phyloP scores from a whole-genome alignment of 2,329 filamentous ascomycete species.

The Colletotrichum orchidophilum region DNA sequence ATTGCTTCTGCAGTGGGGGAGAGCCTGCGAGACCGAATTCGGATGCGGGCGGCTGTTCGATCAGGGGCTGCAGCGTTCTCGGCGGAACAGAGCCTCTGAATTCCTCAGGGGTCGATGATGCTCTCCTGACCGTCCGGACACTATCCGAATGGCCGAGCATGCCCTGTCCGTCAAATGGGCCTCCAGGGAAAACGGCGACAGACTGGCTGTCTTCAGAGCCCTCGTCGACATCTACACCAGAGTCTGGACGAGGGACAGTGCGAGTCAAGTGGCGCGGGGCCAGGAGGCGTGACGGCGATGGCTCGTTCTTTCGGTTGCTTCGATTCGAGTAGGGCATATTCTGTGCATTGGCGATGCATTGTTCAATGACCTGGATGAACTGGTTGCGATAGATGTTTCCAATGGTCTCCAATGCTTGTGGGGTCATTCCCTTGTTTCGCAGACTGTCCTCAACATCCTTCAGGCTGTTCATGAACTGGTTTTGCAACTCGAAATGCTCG shows the following conservation, averaged over 20 bases:
- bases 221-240: slow-evolving; percentile 50
- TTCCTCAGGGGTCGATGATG: slow-evolving; percentile 31
- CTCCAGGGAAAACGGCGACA: slow-evolving; percentile 17
- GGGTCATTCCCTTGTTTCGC: slow-evolving; percentile 49
- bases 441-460: slow-evolving; percentile 45
- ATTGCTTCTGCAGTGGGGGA: neutral
- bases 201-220: slow-evolving; percentile 44
- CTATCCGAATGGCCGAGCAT: slow-evolving; percentile 42
- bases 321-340: slow-evolving; percentile 51
- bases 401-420: slow-evolving; percentile 48
- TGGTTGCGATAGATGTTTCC: slow-evolving; percentile 51
- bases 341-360: slow-evolving; percentile 46
- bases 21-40: neutral
- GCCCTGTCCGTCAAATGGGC: slow-evolving; percentile 8
- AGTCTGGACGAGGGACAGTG: slow-evolving; percentile 46
- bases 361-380: slow-evolving; percentile 50
- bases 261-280: slow-evolving; percentile 37
- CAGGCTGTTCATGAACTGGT: slow-evolving; percentile 46
- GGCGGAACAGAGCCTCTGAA: slow-evolving; percentile 11
- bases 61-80: slow-evolving; percentile 27
- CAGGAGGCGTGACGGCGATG: slow-evolving; percentile 28
- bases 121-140: slow-evolving; percentile 40
- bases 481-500: slow-evolving; percentile 51
- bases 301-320: slow-evolving; percentile 51
- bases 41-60: slow-evolving; percentile 23